Base-by-base conservation (phyloP, 108 stramenopile genomes). In the Pseudonitzschia multistriata region DNA sequence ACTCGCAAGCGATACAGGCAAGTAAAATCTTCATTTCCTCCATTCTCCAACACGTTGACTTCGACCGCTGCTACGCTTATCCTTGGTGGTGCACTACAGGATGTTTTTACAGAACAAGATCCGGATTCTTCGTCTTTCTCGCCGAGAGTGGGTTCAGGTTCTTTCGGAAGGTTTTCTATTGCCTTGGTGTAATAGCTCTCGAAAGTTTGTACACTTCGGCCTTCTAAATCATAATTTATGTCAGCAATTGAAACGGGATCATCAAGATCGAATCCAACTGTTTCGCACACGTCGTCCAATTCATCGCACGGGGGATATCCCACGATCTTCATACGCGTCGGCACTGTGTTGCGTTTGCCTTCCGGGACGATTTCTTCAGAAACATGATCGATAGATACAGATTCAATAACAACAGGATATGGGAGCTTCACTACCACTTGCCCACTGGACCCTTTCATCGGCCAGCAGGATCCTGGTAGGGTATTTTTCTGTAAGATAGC, bases 1-100 rank as follows among this genome's bases (percentile, higher is more conserved):
- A 93, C 81, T 25, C 83, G 86, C 24, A 89, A 64, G 67, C 88
- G 86, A 76, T 93, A 93, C 15, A 93, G 52, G 66, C 89, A 93
- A 10, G 92, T 93, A 67, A 79, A 89, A 19, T 88, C 86, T 10
- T 59, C 19, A 65, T 87, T 87, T 42, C 92, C 92, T 79, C 84
- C 87, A 60, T 93, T 93, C 11, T 85, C 87, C 29, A 84, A 55
- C 27, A 93, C 69, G 31, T 84, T 74, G 37, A 93, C 54, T 3
- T 76, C 81, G 24, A 93, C 28, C 29, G 76, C 76, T 0, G 79
- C 68, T 31, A 70, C 61, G 47, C 62, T 42, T 54, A 64, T 45
- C 33, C 29, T 71, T 13, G 69, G 54, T 33, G 70, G 71, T n/a
- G 67, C 63, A 42, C 66, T 74, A 62, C 81, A 81, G 22, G 76